A percentile compares a stretch with the other conserved stretches of the same genome.
These are phyloP conservation scores for Podila minutissima DNA, from an alignment of 192 early-diverging fungal species.

Conservation along the genomic window DNA sequence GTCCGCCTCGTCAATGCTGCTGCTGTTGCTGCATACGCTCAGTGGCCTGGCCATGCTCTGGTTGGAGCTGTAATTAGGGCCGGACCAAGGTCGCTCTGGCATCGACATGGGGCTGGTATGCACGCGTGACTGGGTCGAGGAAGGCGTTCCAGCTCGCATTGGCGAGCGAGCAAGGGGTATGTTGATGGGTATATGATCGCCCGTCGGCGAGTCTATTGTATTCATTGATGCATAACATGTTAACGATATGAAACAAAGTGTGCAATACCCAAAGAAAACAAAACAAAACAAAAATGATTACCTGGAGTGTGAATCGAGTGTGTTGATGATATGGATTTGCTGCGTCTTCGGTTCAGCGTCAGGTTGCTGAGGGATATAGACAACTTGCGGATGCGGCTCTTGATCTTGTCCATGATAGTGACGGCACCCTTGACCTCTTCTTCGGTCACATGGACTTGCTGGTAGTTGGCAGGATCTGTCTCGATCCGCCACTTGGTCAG, in stretches of 20 bases:
- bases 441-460: constrained; percentile 78
- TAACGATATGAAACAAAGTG: neutral
- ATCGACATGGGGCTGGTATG: constrained; percentile 2
- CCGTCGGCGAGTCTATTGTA: too few relatives aligned
- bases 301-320: constrained; percentile 16
- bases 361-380: constrained; percentile 55
- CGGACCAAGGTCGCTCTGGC: constrained; percentile 32
- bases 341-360: constrained; percentile 34
- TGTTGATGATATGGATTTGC: constrained; percentile 35
- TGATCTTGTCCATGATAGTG: constrained; percentile 67
- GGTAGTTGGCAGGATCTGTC: constrained; percentile 77
- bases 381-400: constrained; percentile 54
- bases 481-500: constrained; percentile 80
- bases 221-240: too few relatives aligned
- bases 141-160: too few relatives aligned
- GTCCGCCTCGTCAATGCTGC: constrained; percentile 40
- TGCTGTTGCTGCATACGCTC: constrained; percentile 39
- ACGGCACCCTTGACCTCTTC: constrained; percentile 81
- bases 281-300: neutral
- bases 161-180: too few relatives aligned
- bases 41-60: too few relatives aligned
- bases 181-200: too few relatives aligned
- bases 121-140: too few relatives aligned
- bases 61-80: constrained; percentile 10
- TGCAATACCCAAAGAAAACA: too few relatives aligned